Evolutionary conservation across 345 rosid species (phyloP).

Genomic region (Murraya paniculata): DNA sequence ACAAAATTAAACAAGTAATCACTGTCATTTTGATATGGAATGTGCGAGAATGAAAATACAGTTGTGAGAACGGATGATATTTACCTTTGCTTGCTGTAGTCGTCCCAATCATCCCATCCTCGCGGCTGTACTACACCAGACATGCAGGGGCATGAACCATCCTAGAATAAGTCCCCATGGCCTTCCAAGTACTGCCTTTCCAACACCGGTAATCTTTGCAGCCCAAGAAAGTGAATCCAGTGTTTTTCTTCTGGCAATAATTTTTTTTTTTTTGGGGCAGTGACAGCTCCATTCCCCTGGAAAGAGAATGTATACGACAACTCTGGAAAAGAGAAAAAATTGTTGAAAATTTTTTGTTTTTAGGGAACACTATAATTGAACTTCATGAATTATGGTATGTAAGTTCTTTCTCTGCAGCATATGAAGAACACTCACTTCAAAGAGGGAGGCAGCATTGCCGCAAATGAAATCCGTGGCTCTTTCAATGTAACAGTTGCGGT

Average conservation of each 20-base stretch:
- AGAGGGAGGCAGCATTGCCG: slow-evolving; percentile 63
- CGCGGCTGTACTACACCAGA: slow-evolving; percentile 37
- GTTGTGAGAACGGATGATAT: no score
- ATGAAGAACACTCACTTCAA: slow-evolving; percentile 40
- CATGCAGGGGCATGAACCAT: slow-evolving; percentile 66
- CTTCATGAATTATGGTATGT: not conserved
- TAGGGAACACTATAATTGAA: no score
- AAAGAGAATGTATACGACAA: slow-evolving; percentile 63
- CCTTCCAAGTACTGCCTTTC: slow-evolving; percentile 57
- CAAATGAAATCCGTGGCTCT: slow-evolving; percentile 84
- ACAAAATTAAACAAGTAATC: no score
- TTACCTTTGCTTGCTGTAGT: no score
- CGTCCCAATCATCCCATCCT: no score
- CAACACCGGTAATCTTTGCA: slow-evolving; percentile 64
- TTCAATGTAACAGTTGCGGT: slow-evolving; percentile 59
- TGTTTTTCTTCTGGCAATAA: slow-evolving; percentile 49
- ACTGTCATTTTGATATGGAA: no score
- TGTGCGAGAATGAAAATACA: no score
- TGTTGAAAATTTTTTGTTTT: not conserved
- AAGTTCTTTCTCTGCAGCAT: not conserved
- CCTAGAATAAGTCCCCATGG: slow-evolving; percentile 74
- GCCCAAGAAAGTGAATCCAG: slow-evolving; percentile 63
- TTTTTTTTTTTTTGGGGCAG: no score
- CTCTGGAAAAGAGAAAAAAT: slow-evolving; percentile 28
- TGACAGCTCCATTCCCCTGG: slow-evolving; percentile 48